These are phyloP conservation scores for Prunus armeniaca DNA, from an alignment of 306 rosid species.

Conservation along the genomic window DNA sequence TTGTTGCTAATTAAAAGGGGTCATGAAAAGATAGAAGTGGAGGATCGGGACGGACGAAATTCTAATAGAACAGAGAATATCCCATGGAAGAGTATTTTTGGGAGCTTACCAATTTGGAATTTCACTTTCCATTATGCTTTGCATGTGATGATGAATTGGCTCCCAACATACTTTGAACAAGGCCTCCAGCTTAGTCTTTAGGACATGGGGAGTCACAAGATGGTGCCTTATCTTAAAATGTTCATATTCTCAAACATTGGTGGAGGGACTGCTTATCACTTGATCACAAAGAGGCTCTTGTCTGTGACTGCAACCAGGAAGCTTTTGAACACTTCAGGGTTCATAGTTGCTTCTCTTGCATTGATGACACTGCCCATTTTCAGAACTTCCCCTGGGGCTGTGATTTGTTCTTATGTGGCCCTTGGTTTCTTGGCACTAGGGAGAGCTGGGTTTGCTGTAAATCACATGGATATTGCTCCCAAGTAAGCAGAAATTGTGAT, in stretches of 20 bases:
- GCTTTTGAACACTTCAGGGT: slow-evolving; percentile 5
- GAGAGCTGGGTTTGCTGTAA: slow-evolving; percentile 21
- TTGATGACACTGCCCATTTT: slow-evolving; percentile 4
- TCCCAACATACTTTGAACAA: slow-evolving; percentile 19
- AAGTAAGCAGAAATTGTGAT: neutral
- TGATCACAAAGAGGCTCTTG: slow-evolving; percentile 8
- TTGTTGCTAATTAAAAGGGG: neutral
- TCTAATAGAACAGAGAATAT: neutral
- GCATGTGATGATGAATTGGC: slow-evolving; percentile 19
- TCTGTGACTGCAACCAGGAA: slow-evolving; percentile 21
- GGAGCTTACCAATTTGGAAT: slow-evolving; percentile 12
- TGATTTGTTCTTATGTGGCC: slow-evolving; percentile 11
- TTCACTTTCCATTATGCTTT: slow-evolving; percentile 26
- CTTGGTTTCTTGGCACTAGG: slow-evolving; percentile 13
- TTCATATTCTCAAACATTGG: slow-evolving; percentile 21
- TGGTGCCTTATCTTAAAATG: slow-evolving; percentile 1
- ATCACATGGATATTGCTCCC: slow-evolving; percentile 15
- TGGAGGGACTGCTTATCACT: slow-evolving; percentile 24
- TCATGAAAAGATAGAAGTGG: neutral
- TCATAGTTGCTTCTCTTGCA: slow-evolving; percentile 15
- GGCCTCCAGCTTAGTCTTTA: slow-evolving; percentile 13
- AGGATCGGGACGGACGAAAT: neutral
- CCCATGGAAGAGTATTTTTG: slow-evolving; percentile 11
- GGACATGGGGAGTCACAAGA: slow-evolving; percentile 21
- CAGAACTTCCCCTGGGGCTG: neutral